Evolutionary conservation across 1,284 basidiomycete genomes (phyloP).

Genomic region (Rhodotorula glutinis): DNA sequence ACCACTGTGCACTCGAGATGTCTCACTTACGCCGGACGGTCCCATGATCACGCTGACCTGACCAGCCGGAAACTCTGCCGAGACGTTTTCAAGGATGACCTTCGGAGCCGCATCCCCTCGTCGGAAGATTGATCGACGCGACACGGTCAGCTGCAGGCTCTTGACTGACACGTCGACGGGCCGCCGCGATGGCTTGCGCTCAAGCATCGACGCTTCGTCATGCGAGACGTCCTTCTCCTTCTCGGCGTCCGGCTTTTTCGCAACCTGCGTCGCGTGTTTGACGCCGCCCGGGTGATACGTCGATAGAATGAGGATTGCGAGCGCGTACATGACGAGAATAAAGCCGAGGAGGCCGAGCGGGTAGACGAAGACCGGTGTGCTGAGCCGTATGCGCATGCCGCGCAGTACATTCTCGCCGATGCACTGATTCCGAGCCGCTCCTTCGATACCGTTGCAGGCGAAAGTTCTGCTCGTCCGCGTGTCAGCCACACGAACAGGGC

Average conservation of each 20-base stretch:
- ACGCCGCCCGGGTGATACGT: conserved; percentile 51
- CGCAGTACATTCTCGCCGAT: conserved; percentile 51
- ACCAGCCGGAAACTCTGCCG: conserved; percentile 52
- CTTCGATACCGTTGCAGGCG: conserved; percentile 48
- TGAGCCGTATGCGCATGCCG: conserved; percentile 47
- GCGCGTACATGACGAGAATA: conserved; percentile 45
- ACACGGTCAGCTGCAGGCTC: conserved; percentile 38
- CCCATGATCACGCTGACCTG: conserved; percentile 54
- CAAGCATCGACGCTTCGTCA: neutral
- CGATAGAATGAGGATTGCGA: conserved; percentile 49
- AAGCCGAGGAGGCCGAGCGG: conserved; percentile 50
- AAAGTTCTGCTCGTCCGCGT: conserved; percentile 44
- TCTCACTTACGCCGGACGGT: conserved; percentile 30
- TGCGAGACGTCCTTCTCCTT: neutral
- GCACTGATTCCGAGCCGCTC: conserved; percentile 50
- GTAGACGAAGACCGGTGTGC: conserved; percentile 48
- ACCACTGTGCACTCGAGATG: neutral
- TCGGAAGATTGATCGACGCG: neutral
- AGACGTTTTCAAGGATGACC: conserved; percentile 52
- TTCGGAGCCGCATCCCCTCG: conserved; percentile 36
- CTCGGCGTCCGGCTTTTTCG: neutral
- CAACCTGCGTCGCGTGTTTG: conserved; percentile 46
- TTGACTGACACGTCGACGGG: conserved; percentile 27
- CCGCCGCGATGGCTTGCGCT: neutral
- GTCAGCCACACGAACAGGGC: neutral